Conservation (phyloP, 768 basidiomycete species). For the Phlegmacium glaucopus region DNA sequence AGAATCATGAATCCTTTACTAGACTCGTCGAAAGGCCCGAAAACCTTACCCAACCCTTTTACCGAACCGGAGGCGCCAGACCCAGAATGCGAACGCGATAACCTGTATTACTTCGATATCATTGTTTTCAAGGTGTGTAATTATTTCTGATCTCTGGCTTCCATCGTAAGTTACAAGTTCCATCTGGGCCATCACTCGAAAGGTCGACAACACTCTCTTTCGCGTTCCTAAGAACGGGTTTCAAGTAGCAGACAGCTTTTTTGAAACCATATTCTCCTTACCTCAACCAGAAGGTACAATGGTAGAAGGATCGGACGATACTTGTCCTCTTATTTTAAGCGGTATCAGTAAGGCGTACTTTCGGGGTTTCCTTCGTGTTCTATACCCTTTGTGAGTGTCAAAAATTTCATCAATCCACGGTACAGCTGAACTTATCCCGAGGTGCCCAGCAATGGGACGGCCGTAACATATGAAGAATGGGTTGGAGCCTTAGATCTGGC, state of each 20-base stretch:
- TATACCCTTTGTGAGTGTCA: not conserved
- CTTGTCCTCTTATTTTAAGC: not conserved
- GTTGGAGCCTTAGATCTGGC: not conserved
- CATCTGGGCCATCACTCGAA: not conserved
- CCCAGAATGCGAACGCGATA: not conserved
- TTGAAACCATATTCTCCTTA: not conserved
- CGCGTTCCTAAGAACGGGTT: slow-evolving; percentile 9
- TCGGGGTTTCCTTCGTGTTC: not conserved
- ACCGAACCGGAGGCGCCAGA: no score
- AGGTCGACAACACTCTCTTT: slow-evolving; percentile 9
- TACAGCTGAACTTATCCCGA: not conserved
- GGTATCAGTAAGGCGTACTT: not conserved
- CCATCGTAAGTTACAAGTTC: not conserved
- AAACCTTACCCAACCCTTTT: no score
- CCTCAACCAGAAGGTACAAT: not conserved
- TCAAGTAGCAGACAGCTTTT: not conserved
- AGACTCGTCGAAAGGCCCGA: no score
- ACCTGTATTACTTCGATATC: not conserved
- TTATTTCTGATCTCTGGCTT: not conserved
- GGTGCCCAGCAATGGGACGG: not conserved
- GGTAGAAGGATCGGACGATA: not conserved
- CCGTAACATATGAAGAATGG: not conserved
- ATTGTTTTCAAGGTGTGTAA: not conserved
- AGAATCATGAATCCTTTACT: no score
- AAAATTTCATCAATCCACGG: not conserved